Evolutionary conservation across 148 eudicot genomes (phyloP), one percentile per base, ranked within the genome.

Genomic region (Dysphania ambrosioides): DNA sequence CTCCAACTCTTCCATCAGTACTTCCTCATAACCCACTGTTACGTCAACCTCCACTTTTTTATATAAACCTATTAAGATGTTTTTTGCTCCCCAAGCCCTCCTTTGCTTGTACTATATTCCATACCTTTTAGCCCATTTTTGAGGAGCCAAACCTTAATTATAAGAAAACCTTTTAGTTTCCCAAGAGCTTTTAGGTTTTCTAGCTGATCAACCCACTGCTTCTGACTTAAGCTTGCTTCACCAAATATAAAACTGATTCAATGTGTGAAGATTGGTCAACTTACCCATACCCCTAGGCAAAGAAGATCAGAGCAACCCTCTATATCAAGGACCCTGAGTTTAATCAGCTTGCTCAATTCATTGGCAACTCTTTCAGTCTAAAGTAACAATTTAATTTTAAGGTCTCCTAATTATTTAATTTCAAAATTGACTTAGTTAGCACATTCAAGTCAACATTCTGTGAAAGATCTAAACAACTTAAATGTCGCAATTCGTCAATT

Each of bases 11-110:
- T 65, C 29, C 27, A 65, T 19, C 4, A 36, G 1, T 35, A 65
- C 42, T 65, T 34, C 68, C 42, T 35, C 68, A 4, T 6, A 34
- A 21, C 1, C 26, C 7, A 32, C 30, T 62, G 8, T 32, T 62
- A 10, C 23, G 32, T 62, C 38, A 30, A 62, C 40, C 38, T 62
- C 40, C 15, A 31, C 8, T 13, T 32, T 62, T 0, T 26, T 32
- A 32, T n/a, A 7, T 65, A 65, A 65, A 65, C 41, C 42, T 65
- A n/a, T 34, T 65, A 15, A 65, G 68, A 65, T 65, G 27, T 36
- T 36, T 10, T 26, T 65, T 65, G 44, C 24, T 65, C 27, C 13
- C 21, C 68, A 65, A n/a, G 16, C 21, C 44, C 27, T 35, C 68
- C 68, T 65, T 10, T n/a, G 1, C 27, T 21, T 7, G 27, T 36